Conservation (phyloP, 2,329 filamentous ascomycete genomes). For the Gnomoniopsis smithogilvyi region DNA sequence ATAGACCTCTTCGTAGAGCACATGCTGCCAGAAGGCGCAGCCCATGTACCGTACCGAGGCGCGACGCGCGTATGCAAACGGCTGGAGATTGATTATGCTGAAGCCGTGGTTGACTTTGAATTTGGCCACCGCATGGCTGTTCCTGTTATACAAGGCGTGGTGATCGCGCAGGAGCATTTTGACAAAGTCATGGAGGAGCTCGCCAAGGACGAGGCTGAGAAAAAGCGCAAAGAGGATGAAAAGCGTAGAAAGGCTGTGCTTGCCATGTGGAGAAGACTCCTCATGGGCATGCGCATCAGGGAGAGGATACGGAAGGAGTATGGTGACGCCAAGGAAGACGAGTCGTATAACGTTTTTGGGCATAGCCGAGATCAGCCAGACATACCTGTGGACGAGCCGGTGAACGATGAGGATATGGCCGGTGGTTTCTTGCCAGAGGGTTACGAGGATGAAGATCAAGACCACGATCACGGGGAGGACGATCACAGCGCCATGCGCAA, state of each 20-base stretch:
- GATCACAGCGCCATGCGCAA: constrained; percentile 27
- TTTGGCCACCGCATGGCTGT: constrained; percentile 94
- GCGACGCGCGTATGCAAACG: constrained; percentile 78
- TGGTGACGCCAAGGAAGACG: constrained; percentile 49
- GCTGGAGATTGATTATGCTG: constrained; percentile 82
- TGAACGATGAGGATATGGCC: constrained; percentile 48
- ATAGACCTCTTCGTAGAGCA: constrained; percentile 93
- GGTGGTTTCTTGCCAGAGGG: constrained; percentile 61
- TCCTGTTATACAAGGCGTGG: constrained; percentile 85
- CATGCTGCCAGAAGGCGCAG: constrained; percentile 80
- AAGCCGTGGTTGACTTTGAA: constrained; percentile 94
- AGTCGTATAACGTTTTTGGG: constrained; percentile 52
- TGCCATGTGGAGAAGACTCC: constrained; percentile 78
- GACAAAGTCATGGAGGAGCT: constrained; percentile 74
- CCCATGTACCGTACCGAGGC: constrained; percentile 77
- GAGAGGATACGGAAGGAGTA: constrained; percentile 76
- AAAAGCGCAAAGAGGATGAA: constrained; percentile 73
- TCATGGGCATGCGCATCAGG: constrained; percentile 80
- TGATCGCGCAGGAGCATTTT: constrained; percentile 79
- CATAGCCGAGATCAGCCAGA: constrained; percentile 40
- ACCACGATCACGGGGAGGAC: constrained; percentile 39
- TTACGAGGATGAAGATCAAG: constrained; percentile 46
- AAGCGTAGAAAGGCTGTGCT: constrained; percentile 75
- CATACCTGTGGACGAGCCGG: constrained; percentile 18
- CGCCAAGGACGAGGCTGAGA: constrained; percentile 72